Conservation (phyloP, 176 grass and related monocot genomes). For the Aechmea fasciata region DNA sequence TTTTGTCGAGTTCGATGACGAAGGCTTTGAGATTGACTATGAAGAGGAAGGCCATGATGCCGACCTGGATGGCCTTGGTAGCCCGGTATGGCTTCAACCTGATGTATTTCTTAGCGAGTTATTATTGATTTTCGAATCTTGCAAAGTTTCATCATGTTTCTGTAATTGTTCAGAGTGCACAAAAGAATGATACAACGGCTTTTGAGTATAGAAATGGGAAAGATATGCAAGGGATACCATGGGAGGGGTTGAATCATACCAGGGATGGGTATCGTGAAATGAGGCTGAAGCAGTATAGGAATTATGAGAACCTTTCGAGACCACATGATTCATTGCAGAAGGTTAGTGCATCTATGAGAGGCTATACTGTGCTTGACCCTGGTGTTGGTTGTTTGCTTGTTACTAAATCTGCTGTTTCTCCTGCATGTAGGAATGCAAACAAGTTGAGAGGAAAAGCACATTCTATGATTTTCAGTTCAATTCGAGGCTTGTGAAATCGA, state of each 20-base stretch:
- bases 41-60: slow-evolving; percentile 6
- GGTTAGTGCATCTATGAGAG: neutral
- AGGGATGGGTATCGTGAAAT: slow-evolving; percentile 43
- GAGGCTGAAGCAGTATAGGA: slow-evolving; percentile 28
- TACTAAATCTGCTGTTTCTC: slow-evolving; percentile 10
- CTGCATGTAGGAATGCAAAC: slow-evolving; percentile 40
- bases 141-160: neutral
- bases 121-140: neutral
- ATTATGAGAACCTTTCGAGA: neutral
- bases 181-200: slow-evolving; percentile 3
- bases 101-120: neutral
- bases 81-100: slow-evolving; percentile 12
- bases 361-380: neutral
- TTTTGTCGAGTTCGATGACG: slow-evolving; percentile 3
- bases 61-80: neutral
- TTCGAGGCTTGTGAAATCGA: slow-evolving; percentile 54
- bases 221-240: slow-evolving; percentile 59
- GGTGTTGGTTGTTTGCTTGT: neutral
- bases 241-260: slow-evolving; percentile 42
- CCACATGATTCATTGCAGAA: neutral
- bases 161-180: neutral
- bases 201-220: slow-evolving; percentile 13
- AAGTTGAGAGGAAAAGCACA: slow-evolving; percentile 40
- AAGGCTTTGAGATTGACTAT: slow-evolving; percentile 17
- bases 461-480: slow-evolving; percentile 94